A percentile compares a stretch with the other conserved stretches of the same genome.
Evolutionary conservation across 805 yeast genomes (phyloP).

Genomic region (Metschnikowia cubensis): DNA sequence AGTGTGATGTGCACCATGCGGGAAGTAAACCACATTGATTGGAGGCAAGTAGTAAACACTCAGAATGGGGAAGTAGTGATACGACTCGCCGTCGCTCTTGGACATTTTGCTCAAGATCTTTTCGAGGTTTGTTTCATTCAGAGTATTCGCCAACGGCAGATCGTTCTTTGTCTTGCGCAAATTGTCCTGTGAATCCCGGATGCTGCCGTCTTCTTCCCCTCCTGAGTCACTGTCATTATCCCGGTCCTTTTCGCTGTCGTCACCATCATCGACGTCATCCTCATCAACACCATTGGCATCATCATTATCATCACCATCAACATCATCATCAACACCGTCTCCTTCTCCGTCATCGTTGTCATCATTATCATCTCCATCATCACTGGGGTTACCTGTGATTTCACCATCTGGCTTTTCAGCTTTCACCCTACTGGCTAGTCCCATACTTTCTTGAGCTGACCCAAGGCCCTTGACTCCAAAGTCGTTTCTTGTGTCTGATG

Average conservation of each 20-base stretch:
- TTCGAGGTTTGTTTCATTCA: slow-evolving; percentile 7
- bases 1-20: slow-evolving; percentile 48
- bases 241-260: neutral
- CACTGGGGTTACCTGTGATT: neutral
- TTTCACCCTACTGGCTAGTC: neutral
- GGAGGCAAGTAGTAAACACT: slow-evolving; percentile 52
- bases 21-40: slow-evolving; percentile 52
- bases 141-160: neutral
- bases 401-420: neutral
- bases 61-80: slow-evolving; percentile 50
- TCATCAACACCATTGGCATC: neutral
- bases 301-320: neutral
- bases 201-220: neutral
- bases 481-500: neutral
- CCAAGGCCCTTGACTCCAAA: neutral
- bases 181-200: neutral
- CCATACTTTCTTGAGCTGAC: neutral
- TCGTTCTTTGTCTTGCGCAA: slow-evolving; percentile 1
- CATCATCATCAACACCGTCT: neutral
- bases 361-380: neutral
- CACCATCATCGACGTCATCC: neutral
- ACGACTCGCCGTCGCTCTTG: slow-evolving; percentile 16
- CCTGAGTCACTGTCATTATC: slow-evolving; percentile 2
- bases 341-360: neutral
- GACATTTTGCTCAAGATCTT: slow-evolving; percentile 8